A percentile compares a stretch with the other conserved stretches of the same genome.
Evolutionary conservation across 1,284 basidiomycete genomes (phyloP).

Genomic region (Rhodotorula sp.): DNA sequence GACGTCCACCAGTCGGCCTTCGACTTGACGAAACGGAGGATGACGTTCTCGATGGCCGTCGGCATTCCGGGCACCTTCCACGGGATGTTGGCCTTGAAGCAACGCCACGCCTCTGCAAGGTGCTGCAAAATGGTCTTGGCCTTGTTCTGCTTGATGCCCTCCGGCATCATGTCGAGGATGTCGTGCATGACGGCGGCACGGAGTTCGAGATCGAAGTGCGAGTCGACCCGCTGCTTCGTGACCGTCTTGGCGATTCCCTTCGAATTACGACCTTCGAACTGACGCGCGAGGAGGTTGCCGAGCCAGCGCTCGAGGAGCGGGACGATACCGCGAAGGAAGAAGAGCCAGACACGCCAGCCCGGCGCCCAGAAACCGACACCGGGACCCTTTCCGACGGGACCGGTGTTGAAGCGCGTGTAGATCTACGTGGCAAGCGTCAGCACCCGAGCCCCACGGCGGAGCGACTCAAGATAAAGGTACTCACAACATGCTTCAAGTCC

Average conservation of each 20-base stretch:
- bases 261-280: constrained; percentile 94
- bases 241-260: constrained; percentile 78
- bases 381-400: constrained; percentile 97
- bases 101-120: constrained; percentile 91
- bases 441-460: background rate
- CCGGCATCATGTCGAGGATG: constrained; percentile 90
- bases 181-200: constrained; percentile 99
- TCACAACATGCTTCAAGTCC: constrained; percentile 85
- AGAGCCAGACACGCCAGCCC: constrained; percentile 99
- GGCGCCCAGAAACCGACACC: constrained; percentile 99
- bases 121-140: constrained; percentile 98
- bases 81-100: constrained; percentile 99
- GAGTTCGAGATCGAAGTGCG: constrained; percentile 95
- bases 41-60: constrained; percentile 98
- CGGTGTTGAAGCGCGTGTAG: constrained; percentile 98
- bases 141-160: constrained; percentile 98
- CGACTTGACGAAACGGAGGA: constrained; percentile 97
- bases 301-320: constrained; percentile 97
- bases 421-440: constrained; percentile 43
- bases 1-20: constrained; percentile 99
- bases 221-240: constrained; percentile 98
- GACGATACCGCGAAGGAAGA: constrained; percentile 98
- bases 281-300: constrained; percentile 93
- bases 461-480: constrained; percentile 51
- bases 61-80: constrained; percentile 98